Percentiles rank a stretch among this genome's conserved stretches.
Conservation (phyloP, 202 grass and related monocot genomes). For the Digitaria exilis region DNA sequence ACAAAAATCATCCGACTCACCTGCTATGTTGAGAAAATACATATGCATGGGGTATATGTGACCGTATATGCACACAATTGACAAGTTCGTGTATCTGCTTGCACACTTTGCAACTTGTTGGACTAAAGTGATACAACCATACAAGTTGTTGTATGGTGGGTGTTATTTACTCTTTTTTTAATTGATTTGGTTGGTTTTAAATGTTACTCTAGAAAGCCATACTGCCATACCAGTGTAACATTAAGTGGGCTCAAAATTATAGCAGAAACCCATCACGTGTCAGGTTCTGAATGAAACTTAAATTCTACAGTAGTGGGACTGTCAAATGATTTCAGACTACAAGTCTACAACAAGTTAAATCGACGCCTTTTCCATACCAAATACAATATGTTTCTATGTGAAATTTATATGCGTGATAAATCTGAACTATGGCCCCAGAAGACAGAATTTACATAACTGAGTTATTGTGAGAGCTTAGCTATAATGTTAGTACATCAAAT, state of each 20-base stretch:
- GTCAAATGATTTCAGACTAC: background rate
- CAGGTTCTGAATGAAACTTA: background rate
- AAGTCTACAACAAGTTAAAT: background rate
- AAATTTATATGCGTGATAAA: background rate
- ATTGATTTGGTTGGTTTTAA: background rate
- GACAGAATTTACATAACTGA: background rate
- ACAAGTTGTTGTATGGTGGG: too few species aligned
- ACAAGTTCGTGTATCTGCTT: too few species aligned
- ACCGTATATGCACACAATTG: too few species aligned
- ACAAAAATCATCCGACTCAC: too few species aligned
- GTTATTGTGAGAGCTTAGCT: background rate
- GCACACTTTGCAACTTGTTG: too few species aligned
- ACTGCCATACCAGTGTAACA: background rate
- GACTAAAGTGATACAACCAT: too few species aligned
- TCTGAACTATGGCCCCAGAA: background rate
- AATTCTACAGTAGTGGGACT: background rate
- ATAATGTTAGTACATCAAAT: background rate
- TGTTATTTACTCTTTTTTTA: too few species aligned
- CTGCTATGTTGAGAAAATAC: too few species aligned
- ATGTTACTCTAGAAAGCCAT: slow-evolving; percentile 5
- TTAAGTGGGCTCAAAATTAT: background rate
- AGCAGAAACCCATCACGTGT: background rate
- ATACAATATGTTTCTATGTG: background rate
- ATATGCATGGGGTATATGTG: too few species aligned
- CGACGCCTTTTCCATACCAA: background rate